phyloP scores from a whole-genome alignment of 2,329 filamentous ascomycete genomes.

The Colletotrichum simmondsii region DNA sequence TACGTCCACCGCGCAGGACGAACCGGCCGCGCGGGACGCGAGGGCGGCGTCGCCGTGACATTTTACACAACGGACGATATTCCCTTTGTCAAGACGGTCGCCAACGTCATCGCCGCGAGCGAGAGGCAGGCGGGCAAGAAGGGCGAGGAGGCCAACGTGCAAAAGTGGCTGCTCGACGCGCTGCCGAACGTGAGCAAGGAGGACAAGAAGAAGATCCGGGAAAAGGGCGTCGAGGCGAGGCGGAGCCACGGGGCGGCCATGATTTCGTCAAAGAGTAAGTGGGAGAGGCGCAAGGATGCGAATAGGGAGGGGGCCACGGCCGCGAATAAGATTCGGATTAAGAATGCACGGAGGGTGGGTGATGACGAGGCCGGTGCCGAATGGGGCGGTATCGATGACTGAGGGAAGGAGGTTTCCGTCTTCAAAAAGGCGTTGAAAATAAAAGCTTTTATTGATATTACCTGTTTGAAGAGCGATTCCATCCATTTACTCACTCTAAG shows the following conservation, averaged over 20 bases:
- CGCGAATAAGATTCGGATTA: conserved; percentile 67
- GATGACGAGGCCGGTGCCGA: conserved; percentile 44
- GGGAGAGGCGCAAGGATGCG: conserved; percentile 75
- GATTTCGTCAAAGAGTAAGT: conserved; percentile 88
- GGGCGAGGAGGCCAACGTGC: conserved; percentile 68
- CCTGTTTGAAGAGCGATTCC: too few species aligned
- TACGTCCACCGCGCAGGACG: conserved; percentile 96
- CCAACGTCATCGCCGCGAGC: conserved; percentile 88
- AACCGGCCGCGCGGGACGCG: conserved; percentile 87
- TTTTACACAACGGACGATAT: conserved; percentile 97
- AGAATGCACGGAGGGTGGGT: conserved; percentile 39
- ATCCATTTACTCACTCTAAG: too few species aligned
- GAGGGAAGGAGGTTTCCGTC: conserved; percentile 12
- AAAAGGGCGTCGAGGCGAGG: conserved; percentile 81
- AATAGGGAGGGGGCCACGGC: conserved; percentile 72
- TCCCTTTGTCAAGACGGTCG: conserved; percentile 87
- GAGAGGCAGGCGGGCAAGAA: conserved; percentile 75
- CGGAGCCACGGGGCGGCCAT: conserved; percentile 61
- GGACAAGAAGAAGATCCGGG: conserved; percentile 84
- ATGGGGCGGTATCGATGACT: conserved; percentile 63
- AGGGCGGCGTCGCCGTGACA: conserved; percentile 90
- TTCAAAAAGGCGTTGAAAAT: background rate
- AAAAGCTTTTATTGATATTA: background rate
- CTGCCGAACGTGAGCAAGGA: conserved; percentile 86
- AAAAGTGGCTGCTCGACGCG: conserved; percentile 89